phyloP scores from a whole-genome alignment of 2,329 filamentous ascomycete species.

The Aspergillus phoenicis region DNA sequence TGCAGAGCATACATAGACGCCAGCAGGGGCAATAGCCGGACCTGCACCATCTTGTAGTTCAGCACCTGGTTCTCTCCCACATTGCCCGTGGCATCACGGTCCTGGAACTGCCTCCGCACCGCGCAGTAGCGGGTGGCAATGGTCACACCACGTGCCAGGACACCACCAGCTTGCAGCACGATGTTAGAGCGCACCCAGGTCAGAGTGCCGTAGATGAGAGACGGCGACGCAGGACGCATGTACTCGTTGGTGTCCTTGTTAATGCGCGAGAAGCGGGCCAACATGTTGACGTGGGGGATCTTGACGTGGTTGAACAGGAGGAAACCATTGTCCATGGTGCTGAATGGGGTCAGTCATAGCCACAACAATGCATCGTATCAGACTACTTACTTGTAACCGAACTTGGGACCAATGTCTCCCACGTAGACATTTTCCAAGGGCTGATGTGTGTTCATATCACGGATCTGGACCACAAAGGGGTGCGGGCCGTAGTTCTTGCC shows the following conservation, averaged over 20 bases:
- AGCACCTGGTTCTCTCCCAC: slow-evolving; percentile 72
- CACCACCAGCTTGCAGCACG: slow-evolving; percentile 71
- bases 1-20: slow-evolving; percentile 77
- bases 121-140: slow-evolving; percentile 75
- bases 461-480: slow-evolving; percentile 75
- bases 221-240: slow-evolving; percentile 65
- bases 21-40: slow-evolving; percentile 70
- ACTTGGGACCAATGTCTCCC: slow-evolving; percentile 80
- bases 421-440: slow-evolving; percentile 71
- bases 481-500: slow-evolving; percentile 73
- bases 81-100: slow-evolving; percentile 64
- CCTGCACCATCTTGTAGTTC: slow-evolving; percentile 80
- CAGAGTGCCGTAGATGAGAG: slow-evolving; percentile 72
- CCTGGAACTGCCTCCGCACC: slow-evolving; percentile 76
- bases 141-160: slow-evolving; percentile 73
- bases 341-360: slow-evolving; percentile 23
- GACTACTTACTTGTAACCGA: slow-evolving; percentile 65
- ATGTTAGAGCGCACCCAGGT: slow-evolving; percentile 75
- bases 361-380: not conserved
- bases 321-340: slow-evolving; percentile 80
- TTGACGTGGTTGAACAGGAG: slow-evolving; percentile 76
- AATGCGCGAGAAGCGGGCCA: slow-evolving; percentile 70
- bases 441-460: slow-evolving; percentile 69
- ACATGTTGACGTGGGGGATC: slow-evolving; percentile 73
- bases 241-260: slow-evolving; percentile 71